phyloP scores from a whole-genome alignment of 768 basidiomycete genomes.

The Suillus plorans region DNA sequence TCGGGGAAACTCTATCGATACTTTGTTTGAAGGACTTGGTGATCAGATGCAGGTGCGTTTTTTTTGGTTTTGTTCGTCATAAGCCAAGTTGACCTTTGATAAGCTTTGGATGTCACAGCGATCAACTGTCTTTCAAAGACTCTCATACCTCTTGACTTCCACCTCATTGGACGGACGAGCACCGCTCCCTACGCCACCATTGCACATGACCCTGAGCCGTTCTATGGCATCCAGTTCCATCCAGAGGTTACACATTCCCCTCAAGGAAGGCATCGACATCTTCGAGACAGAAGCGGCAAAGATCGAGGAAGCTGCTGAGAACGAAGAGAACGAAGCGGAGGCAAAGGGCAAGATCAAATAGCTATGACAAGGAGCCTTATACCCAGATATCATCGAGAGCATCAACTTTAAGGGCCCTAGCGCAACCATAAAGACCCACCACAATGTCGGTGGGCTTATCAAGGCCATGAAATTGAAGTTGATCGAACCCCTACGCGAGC shows the following conservation, averaged over 20 bases:
- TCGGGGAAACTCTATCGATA: conserved; percentile 52
- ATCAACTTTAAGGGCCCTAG: conserved; percentile 99
- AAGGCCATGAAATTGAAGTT: conserved; percentile 99
- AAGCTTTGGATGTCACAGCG: conserved; percentile 99
- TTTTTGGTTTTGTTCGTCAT: not conserved
- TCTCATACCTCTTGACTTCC: conserved; percentile 77
- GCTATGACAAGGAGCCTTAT: conserved; percentile 95
- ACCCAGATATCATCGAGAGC: conserved; percentile 98
- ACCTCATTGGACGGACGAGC: conserved; percentile 81
- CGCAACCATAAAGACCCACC: conserved; percentile 99
- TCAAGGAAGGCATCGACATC: conserved; percentile 88
- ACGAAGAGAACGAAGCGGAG: conserved; percentile 59
- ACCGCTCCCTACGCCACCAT: conserved; percentile 93
- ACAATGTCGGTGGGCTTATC: conserved; percentile 95
- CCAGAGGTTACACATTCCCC: conserved; percentile 96
- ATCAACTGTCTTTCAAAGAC: conserved; percentile 92
- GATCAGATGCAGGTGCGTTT: conserved; percentile 78
- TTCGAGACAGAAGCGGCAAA: conserved; percentile 94
- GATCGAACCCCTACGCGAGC: conserved; percentile 95
- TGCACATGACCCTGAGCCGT: conserved; percentile 80
- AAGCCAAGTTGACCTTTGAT: not conserved
- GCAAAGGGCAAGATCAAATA: conserved; percentile 92
- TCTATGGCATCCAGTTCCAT: conserved; percentile 99
- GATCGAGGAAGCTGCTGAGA: conserved; percentile 79
- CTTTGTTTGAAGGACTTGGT: conserved; percentile 82